phyloP scores from a whole-genome alignment of 148 eudicot genomes.

The Oxyria digyna region DNA sequence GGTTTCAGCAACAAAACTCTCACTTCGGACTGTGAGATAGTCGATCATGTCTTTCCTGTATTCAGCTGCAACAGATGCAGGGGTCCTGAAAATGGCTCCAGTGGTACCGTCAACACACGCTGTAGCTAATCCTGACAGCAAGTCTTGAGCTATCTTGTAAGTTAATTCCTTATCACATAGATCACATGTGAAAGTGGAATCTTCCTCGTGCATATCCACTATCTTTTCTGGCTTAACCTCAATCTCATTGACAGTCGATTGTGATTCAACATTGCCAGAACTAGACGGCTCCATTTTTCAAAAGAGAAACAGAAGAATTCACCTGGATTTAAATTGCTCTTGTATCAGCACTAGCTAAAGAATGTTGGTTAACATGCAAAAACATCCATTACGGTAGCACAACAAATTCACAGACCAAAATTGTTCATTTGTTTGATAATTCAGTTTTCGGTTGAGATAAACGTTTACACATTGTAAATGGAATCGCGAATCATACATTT shows the following conservation, averaged over 20 bases:
- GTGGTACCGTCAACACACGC: slow-evolving; percentile 92
- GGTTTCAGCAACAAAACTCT: slow-evolving; percentile 75
- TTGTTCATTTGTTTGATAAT: not conserved
- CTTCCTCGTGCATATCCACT: slow-evolving; percentile 44
- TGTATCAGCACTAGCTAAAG: not conserved
- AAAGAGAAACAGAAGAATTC: slow-evolving; percentile 5
- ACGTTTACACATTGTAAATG: not conserved
- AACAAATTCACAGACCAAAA: not conserved
- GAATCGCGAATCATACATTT: not conserved
- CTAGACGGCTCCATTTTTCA: slow-evolving; percentile 41
- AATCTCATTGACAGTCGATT: not conserved
- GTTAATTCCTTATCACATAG: slow-evolving; percentile 59
- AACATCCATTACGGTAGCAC: not conserved
- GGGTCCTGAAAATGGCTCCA: slow-evolving; percentile 63
- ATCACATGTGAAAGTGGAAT: slow-evolving; percentile 42
- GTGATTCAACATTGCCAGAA: slow-evolving; percentile 29
- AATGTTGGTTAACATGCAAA: not conserved
- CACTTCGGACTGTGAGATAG: slow-evolving; percentile 52
- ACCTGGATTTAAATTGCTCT: not conserved
- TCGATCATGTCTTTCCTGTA: slow-evolving; percentile 82
- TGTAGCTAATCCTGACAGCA: slow-evolving; percentile 75
- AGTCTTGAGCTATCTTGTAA: slow-evolving; percentile 62
- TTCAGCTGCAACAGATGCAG: slow-evolving; percentile 74
- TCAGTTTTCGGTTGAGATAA: not conserved
- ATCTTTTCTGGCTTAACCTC: slow-evolving; percentile 38